Conservation (phyloP, 1,284 basidiomycete genomes). For the Cutaneotrichosporon arboriforme region DNA sequence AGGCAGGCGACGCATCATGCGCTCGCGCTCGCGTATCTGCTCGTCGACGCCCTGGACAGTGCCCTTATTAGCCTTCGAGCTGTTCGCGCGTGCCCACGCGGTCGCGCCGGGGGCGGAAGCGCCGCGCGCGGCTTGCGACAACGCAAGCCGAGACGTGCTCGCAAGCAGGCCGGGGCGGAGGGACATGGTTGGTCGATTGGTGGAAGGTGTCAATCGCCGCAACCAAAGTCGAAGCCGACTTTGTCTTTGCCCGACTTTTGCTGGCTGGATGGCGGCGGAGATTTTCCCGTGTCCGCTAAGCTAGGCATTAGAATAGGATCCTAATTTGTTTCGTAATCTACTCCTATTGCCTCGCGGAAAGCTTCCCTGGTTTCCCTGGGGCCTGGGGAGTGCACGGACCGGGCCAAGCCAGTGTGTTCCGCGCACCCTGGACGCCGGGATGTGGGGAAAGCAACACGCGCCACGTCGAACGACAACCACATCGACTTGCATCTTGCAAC, state of each 20-base stretch:
- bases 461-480: neutral
- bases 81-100: neutral
- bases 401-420: neutral
- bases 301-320: neutral
- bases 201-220: no score
- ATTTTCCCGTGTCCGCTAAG: neutral
- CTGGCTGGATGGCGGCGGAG: neutral
- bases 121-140: neutral
- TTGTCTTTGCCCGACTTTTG: neutral
- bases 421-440: neutral
- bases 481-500: no score
- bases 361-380: no score
- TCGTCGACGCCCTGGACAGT: conserved; percentile 12
- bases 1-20: conserved; percentile 7
- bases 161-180: conserved; percentile 15
- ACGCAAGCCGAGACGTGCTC: conserved; percentile 9
- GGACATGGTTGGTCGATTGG: conserved; percentile 7
- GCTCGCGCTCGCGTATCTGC: conserved; percentile 10
- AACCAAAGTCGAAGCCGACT: no score
- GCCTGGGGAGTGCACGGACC: neutral
- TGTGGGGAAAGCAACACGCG: neutral
- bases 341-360: no score
- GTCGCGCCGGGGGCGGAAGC: neutral
- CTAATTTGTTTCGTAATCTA: no score
- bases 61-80: neutral